Evolutionary conservation across 164 flowering plant species (phyloP).

Genomic region (Hamamelis virginiana): DNA sequence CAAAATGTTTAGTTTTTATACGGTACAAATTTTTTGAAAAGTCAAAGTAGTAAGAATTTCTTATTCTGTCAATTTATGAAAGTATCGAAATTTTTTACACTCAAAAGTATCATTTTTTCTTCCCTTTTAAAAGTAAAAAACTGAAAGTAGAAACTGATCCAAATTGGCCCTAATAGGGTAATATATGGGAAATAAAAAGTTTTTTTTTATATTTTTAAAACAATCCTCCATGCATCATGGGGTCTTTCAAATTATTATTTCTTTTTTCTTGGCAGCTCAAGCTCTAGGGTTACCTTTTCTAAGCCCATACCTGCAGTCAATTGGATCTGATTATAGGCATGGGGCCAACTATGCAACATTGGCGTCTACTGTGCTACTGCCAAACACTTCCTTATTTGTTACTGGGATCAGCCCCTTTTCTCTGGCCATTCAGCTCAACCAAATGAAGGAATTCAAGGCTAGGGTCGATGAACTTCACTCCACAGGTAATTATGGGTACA

Average conservation of each 20-base stretch:
- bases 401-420: slow-evolving; percentile 86
- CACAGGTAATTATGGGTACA: slow-evolving; percentile 19
- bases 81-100: too few species aligned
- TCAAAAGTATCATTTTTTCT: too few species aligned
- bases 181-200: too few species aligned
- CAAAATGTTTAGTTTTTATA: too few species aligned
- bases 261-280: slow-evolving; percentile 56
- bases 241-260: not conserved
- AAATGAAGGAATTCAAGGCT: slow-evolving; percentile 76
- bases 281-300: slow-evolving; percentile 75
- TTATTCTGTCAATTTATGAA: too few species aligned
- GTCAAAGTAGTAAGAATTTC: too few species aligned
- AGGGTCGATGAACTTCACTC: slow-evolving; percentile 41
- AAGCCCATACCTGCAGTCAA: slow-evolving; percentile 82
- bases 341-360: slow-evolving; percentile 88
- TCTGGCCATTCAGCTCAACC: slow-evolving; percentile 86
- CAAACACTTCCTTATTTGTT: slow-evolving; percentile 79
- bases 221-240: not conserved
- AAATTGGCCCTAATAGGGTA: too few species aligned
- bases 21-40: too few species aligned
- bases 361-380: slow-evolving; percentile 84
- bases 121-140: too few species aligned
- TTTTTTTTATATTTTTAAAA: too few species aligned
- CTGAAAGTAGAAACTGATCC: too few species aligned
- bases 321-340: slow-evolving; percentile 72